Conservation (phyloP, 768 basidiomycete species). For the Boletus reticuloceps region DNA sequence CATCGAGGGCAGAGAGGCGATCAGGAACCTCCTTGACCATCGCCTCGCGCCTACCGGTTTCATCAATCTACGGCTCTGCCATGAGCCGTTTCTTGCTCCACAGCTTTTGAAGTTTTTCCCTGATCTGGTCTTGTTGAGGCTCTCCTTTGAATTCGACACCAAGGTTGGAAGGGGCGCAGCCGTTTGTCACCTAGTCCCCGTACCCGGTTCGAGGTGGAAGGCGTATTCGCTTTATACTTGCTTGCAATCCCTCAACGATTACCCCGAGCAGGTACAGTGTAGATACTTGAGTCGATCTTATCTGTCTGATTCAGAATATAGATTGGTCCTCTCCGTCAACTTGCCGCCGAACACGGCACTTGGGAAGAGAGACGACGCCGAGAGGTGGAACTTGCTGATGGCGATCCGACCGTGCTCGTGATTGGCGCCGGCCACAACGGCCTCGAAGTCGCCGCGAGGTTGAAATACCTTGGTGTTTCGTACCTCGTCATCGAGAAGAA, state of each 20-base stretch:
- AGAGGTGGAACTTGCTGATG: slow-evolving; percentile 37
- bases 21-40: slow-evolving; percentile 39
- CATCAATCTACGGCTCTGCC: slow-evolving; percentile 5
- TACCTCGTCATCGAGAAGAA: slow-evolving; percentile 57
- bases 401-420: slow-evolving; percentile 56
- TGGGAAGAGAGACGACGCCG: slow-evolving; percentile 42
- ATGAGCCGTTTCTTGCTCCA: slow-evolving; percentile 23
- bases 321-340: not conserved
- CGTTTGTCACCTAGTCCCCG: slow-evolving; percentile 52
- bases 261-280: slow-evolving; percentile 29
- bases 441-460: slow-evolving; percentile 58
- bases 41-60: slow-evolving; percentile 23
- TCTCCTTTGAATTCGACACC: slow-evolving; percentile 54
- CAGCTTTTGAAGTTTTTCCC: slow-evolving; percentile 42
- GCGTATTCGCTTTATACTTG: slow-evolving; percentile 52
- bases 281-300: too few species aligned
- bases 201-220: slow-evolving; percentile 47
- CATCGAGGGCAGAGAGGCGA: slow-evolving; percentile 37
- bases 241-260: slow-evolving; percentile 54
- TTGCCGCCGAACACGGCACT: slow-evolving; percentile 15
- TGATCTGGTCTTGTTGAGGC: slow-evolving; percentile 57
- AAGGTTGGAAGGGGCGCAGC: slow-evolving; percentile 49
- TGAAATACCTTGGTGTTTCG: slow-evolving; percentile 56
- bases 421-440: slow-evolving; percentile 69
- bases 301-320: not conserved